phyloP scores from a whole-genome alignment of 805 yeast species.

The Wickerhamomyces tratensis region DNA sequence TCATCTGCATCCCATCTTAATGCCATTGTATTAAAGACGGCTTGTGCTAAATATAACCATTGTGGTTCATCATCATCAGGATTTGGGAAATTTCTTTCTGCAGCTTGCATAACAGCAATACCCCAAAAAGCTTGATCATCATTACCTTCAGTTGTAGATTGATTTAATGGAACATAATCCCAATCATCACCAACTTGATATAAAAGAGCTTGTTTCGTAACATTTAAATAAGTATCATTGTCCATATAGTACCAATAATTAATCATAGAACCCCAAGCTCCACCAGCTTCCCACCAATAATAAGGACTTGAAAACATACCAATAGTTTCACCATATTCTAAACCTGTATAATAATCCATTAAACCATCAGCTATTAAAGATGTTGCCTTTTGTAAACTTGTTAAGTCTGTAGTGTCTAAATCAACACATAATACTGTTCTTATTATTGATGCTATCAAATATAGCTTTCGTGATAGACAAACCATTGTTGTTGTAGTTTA shows the following conservation, averaged over 20 bases:
- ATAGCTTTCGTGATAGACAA: too few relatives aligned
- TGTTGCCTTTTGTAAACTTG: constrained; percentile 34
- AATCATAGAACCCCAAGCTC: constrained; percentile 47
- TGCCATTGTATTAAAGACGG: constrained; percentile 79
- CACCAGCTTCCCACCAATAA: constrained; percentile 94
- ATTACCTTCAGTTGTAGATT: constrained; percentile 79
- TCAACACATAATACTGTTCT: constrained; percentile 8
- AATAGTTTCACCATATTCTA: constrained; percentile 50
- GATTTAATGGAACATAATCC: constrained; percentile 75
- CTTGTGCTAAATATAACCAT: constrained; percentile 77
- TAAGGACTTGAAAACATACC: constrained; percentile 70
- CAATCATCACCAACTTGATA: constrained; percentile 55
- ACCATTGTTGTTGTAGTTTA: not conserved
- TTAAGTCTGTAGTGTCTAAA: constrained; percentile 20
- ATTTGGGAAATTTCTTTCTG: constrained; percentile 74
- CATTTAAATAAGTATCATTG: constrained; percentile 49
- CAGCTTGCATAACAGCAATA: constrained; percentile 73
- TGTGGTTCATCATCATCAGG: constrained; percentile 48
- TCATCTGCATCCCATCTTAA: constrained; percentile 59
- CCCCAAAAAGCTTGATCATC: constrained; percentile 97
- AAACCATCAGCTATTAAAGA: constrained; percentile 53
- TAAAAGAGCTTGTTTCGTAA: constrained; percentile 46
- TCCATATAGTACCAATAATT: constrained; percentile 63
- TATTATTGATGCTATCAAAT: not conserved
- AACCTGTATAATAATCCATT: constrained; percentile 66